A percentile compares a stretch with the other conserved stretches of the same genome.
Evolutionary conservation across 805 yeast genomes (phyloP).

Genomic region (Kurtzmaniella fragi): DNA sequence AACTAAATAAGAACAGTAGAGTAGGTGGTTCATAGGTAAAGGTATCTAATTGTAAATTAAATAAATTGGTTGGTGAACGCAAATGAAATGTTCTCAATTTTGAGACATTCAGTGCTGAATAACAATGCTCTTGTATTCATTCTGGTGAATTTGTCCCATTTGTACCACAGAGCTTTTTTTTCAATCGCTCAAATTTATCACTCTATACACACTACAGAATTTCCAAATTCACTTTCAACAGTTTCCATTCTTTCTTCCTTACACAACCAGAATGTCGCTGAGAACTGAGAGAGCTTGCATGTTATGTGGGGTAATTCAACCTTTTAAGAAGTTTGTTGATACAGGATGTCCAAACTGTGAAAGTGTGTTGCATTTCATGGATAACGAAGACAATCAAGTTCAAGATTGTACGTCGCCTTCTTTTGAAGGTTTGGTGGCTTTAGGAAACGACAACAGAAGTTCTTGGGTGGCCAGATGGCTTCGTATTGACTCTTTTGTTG

Average conservation of each 20-base stretch:
- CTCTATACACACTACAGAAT: too few species aligned
- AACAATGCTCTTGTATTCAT: background rate
- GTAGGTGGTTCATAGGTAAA: background rate
- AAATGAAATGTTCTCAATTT: too few species aligned
- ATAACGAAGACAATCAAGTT: conserved; percentile 77
- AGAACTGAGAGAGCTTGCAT: conserved; percentile 91
- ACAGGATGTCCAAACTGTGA: conserved; percentile 97
- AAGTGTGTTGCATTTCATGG: conserved; percentile 68
- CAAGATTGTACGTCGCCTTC: conserved; percentile 95
- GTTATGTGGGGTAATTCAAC: conserved; percentile 91
- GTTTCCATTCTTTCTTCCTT: background rate
- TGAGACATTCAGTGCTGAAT: background rate
- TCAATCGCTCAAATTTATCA: background rate
- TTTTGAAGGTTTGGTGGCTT: conserved; percentile 90
- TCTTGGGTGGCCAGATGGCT: conserved; percentile 98
- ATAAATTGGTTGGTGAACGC: too few species aligned
- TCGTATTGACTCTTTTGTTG: conserved; percentile 79
- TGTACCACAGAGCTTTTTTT: background rate
- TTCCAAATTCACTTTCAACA: background rate
- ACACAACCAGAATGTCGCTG: conserved; percentile 33
- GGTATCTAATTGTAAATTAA: too few species aligned
- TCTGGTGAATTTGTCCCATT: background rate
- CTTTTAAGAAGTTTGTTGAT: conserved; percentile 65
- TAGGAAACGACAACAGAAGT: conserved; percentile 68
- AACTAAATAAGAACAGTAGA: too few species aligned